Evolutionary conservation across 2,329 filamentous ascomycete species (phyloP).

Genomic region (Didymella lethalis): DNA sequence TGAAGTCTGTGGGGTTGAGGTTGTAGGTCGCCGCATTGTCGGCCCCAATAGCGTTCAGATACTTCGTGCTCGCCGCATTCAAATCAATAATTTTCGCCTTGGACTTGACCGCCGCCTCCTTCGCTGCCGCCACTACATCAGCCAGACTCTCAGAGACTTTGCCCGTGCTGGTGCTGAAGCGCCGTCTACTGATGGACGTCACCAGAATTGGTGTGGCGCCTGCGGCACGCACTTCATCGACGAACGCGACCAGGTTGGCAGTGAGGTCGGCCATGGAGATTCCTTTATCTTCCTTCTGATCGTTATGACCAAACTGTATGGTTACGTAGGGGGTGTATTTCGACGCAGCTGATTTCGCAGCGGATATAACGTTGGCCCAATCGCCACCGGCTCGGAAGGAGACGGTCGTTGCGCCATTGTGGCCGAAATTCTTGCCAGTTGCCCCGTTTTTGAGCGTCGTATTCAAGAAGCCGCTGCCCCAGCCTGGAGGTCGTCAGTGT

Average conservation of each 20-base stretch:
- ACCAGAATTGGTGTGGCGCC: conserved; percentile 56
- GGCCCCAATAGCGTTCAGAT: conserved; percentile 61
- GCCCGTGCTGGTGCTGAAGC: conserved; percentile 50
- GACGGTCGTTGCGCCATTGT: conserved; percentile 62
- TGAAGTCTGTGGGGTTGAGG: conserved; percentile 40
- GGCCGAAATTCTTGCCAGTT: conserved; percentile 63
- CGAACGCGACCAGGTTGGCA: conserved; percentile 58
- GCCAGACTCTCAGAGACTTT: conserved; percentile 57
- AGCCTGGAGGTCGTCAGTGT: conserved; percentile 47
- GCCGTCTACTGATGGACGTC: conserved; percentile 62
- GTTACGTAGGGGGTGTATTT: conserved; percentile 60
- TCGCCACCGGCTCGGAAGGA: conserved; percentile 61
- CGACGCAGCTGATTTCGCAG: conserved; percentile 47
- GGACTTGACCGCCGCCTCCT: conserved; percentile 54
- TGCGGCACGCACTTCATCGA: conserved; percentile 41
- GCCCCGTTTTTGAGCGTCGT: conserved; percentile 58
- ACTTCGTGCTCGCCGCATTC: conserved; percentile 59
- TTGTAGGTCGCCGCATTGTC: conserved; percentile 59
- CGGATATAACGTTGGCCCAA: conserved; percentile 60
- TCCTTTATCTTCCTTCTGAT: conserved; percentile 57
- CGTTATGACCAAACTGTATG: conserved; percentile 69
- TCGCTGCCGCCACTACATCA: conserved; percentile 55
- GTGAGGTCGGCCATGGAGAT: conserved; percentile 59
- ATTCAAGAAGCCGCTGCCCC: conserved; percentile 65
- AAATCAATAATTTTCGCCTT: conserved; percentile 58